Evolutionary conservation across 176 grass and related monocot genomes (phyloP).

Genomic region (Oryza brachyantha): DNA sequence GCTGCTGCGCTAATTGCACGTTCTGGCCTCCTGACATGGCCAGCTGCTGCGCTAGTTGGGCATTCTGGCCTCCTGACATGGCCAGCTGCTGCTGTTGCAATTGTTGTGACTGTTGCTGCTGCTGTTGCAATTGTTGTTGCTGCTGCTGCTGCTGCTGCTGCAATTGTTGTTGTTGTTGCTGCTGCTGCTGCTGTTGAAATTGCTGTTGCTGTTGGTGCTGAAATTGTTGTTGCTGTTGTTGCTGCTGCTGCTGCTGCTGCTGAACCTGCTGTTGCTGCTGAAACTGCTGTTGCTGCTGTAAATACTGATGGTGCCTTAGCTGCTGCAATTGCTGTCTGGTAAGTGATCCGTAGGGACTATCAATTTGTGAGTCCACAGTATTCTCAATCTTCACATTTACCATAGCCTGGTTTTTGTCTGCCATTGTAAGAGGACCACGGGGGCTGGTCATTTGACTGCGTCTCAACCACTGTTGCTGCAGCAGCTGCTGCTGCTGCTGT

Average conservation of each 20-base stretch:
- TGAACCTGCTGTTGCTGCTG: not conserved
- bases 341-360: conserved; percentile 43
- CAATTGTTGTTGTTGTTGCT: conserved; percentile 29
- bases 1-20: conserved; percentile 31
- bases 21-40: conserved; percentile 32
- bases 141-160: conserved; percentile 20
- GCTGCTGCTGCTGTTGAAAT: not conserved
- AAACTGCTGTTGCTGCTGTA: conserved; percentile 25
- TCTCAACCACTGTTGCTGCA: conserved; percentile 59
- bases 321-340: conserved; percentile 55
- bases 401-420: conserved; percentile 67
- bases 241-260: not conserved
- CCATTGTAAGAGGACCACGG: conserved; percentile 62
- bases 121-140: conserved; percentile 41
- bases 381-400: conserved; percentile 85
- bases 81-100: conserved; percentile 35
- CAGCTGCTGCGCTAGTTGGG: not conserved
- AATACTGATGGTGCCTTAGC: conserved; percentile 38
- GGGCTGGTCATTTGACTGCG: conserved; percentile 65
- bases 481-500: conserved; percentile 62
- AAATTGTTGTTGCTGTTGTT: conserved; percentile 2
- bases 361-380: conserved; percentile 63
- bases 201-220: conserved; percentile 24
- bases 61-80: no score
- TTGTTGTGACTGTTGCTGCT: conserved; percentile 43